Evolutionary conservation across 192 early-diverging fungal species (phyloP), one percentile per base, ranked within the genome.

Genomic region (Podila horticola): DNA sequence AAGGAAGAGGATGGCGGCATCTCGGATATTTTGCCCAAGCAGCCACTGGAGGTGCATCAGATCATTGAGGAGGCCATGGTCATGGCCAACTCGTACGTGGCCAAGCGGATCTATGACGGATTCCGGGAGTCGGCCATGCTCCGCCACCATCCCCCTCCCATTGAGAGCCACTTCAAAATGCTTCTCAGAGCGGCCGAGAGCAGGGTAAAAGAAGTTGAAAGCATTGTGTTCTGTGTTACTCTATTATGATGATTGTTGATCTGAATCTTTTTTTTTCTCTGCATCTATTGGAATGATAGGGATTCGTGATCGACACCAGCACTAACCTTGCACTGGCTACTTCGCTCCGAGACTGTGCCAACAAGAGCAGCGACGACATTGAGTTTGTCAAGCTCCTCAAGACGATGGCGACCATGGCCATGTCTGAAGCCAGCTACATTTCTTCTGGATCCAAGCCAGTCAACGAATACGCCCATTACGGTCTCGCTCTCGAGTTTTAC

Each of bases 51-150:
- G 67, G 88, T 93, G 30, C 93, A 94, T 82, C 87, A 90, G 15
- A 84, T 93, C 17, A 90, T 94, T 29, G 93, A 92, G 50, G 93
- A 94, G 71, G 92, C 92, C 57, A 94, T 94, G 93, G 90, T 94
- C 63, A 83, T 93, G 72, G 93, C 93, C 41, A 94, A 94, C 66
- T 66, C 84, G 0, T 86, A 88, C 6, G 93, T 94, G 7, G 93
- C 91, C 17, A 75, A 88, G 11, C 66, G 86, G 28, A 87, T 93
- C 33, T 85, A 91, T 76, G 64, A 86, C 34, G 74, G 85, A 0
- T 89, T 87, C 50, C 86, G 85, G 20, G 71, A 79, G 3, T 84
- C 89, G 19, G 90, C 92, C 31, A 79, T 94, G 58, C 85, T 94
- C 34, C 87, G 93, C 58, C 89, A 85, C 15, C 93, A 94, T 74